A percentile compares a stretch with the other conserved stretches of the same genome.
phyloP scores from a whole-genome alignment of 2,329 filamentous ascomycete genomes.

The Tolypocladium ovalisporum region DNA sequence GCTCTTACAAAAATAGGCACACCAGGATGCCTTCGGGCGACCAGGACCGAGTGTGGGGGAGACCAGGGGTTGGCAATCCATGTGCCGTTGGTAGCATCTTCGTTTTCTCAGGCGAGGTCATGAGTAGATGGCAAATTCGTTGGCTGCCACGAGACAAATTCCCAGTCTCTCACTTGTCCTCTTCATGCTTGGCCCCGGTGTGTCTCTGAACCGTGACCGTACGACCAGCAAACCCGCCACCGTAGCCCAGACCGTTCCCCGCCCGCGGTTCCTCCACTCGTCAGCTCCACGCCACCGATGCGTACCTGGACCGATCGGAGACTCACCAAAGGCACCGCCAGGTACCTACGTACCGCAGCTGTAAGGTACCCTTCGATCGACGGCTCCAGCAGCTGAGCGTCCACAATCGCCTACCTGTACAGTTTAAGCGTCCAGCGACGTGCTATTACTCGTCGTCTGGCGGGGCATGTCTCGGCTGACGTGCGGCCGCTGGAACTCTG shows the following conservation, averaged over 20 bases:
- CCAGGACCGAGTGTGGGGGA: not conserved
- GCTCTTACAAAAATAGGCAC: not conserved
- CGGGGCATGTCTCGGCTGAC: not conserved
- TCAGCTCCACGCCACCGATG: conserved; percentile 1
- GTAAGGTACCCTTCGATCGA: not conserved
- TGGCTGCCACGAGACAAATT: not conserved
- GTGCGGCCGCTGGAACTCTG: not conserved
- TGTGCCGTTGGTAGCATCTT: not conserved
- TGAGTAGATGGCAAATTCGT: not conserved
- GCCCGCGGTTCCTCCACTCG: not conserved
- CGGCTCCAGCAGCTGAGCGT: not conserved
- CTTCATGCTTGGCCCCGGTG: not conserved
- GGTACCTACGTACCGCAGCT: not conserved
- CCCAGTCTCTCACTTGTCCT: not conserved
- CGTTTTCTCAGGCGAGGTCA: not conserved
- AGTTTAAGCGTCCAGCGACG: not conserved
- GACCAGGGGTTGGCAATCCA: not conserved
- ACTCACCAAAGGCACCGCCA: not conserved
- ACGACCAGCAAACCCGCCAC: not conserved
- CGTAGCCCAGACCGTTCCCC: not conserved
- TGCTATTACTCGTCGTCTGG: not conserved
- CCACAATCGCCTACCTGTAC: not conserved
- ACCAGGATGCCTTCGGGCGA: not conserved
- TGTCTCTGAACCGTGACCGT: not conserved
- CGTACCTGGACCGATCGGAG: not conserved